Conservation (phyloP, 495 filamentous ascomycete species). For the Corynascus novoguineensis region DNA sequence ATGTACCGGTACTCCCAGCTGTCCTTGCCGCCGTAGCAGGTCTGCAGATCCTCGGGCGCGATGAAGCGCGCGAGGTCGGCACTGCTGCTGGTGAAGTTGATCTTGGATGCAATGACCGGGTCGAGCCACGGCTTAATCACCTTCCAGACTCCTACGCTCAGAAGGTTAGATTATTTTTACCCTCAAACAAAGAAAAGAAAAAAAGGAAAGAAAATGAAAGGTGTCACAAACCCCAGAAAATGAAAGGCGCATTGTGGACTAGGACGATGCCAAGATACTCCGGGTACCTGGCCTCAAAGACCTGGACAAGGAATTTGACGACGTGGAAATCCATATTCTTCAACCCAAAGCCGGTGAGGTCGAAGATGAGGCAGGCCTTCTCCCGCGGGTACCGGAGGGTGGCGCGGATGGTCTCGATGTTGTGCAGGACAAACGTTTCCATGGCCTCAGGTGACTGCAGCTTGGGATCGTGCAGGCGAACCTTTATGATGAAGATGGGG, state of each 20-base stretch:
- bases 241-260: slow-evolving; percentile 11
- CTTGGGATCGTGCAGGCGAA: slow-evolving; percentile 12
- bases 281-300: slow-evolving; percentile 15
- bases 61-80: slow-evolving; percentile 3
- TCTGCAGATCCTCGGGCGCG: slow-evolving; percentile 7
- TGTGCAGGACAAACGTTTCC: slow-evolving; percentile 14
- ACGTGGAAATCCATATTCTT: slow-evolving; percentile 17
- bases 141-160: slow-evolving; percentile 8
- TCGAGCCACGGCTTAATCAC: slow-evolving; percentile 15
- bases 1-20: slow-evolving; percentile 11
- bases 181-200: too few relatives aligned
- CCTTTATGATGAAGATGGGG: slow-evolving; percentile 15
- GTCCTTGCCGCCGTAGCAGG: slow-evolving; percentile 12
- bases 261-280: slow-evolving; percentile 15
- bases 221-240: slow-evolving; percentile 12
- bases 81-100: slow-evolving; percentile 12
- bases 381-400: slow-evolving; percentile 10
- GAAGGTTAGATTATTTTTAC: background rate
- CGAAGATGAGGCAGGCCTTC: slow-evolving; percentile 15
- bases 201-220: too few relatives aligned
- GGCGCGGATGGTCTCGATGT: slow-evolving; percentile 15
- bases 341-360: slow-evolving; percentile 14
- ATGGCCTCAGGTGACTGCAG: slow-evolving; percentile 12
- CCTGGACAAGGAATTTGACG: slow-evolving; percentile 14
- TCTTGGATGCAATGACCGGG: slow-evolving; percentile 15